phyloP scores from a whole-genome alignment of 2,329 filamentous ascomycete species.

The Aspergillus japonicus region DNA sequence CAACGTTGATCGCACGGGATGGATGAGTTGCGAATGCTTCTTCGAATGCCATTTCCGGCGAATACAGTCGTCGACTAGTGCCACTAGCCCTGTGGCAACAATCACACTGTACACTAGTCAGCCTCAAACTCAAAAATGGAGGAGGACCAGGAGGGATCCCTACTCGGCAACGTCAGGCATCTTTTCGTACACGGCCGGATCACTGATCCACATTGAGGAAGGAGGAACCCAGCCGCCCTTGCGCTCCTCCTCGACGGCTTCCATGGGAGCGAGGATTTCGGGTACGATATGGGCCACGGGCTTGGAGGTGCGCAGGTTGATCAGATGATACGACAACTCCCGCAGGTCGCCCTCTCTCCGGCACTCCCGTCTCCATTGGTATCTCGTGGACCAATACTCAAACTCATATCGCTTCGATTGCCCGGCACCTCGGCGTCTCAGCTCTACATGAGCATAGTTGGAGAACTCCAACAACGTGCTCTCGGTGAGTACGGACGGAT shows the following conservation, averaged over 20 bases:
- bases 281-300: slow-evolving; percentile 83
- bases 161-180: slow-evolving; percentile 85
- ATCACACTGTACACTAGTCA: slow-evolving; percentile 63
- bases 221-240: slow-evolving; percentile 89
- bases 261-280: slow-evolving; percentile 68
- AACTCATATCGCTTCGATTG: slow-evolving; percentile 79
- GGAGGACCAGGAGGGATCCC: slow-evolving; percentile 38
- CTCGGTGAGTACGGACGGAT: slow-evolving; percentile 61
- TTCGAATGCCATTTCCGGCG: slow-evolving; percentile 69
- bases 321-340: slow-evolving; percentile 75
- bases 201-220: slow-evolving; percentile 86
- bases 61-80: slow-evolving; percentile 89
- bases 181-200: slow-evolving; percentile 66
- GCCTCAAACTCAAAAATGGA: slow-evolving; percentile 7
- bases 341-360: slow-evolving; percentile 64
- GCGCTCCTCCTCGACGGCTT: slow-evolving; percentile 68
- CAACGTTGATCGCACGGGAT: slow-evolving; percentile 53
- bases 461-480: slow-evolving; percentile 90
- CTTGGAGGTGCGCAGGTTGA: slow-evolving; percentile 63
- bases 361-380: slow-evolving; percentile 75
- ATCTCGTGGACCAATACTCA: slow-evolving; percentile 86
- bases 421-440: slow-evolving; percentile 67
- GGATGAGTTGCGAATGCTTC: slow-evolving; percentile 51
- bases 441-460: slow-evolving; percentile 90
- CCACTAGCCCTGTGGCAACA: slow-evolving; percentile 82